phyloP scores from a whole-genome alignment of 148 eudicot genomes.

The Nyssa sinensis region DNA sequence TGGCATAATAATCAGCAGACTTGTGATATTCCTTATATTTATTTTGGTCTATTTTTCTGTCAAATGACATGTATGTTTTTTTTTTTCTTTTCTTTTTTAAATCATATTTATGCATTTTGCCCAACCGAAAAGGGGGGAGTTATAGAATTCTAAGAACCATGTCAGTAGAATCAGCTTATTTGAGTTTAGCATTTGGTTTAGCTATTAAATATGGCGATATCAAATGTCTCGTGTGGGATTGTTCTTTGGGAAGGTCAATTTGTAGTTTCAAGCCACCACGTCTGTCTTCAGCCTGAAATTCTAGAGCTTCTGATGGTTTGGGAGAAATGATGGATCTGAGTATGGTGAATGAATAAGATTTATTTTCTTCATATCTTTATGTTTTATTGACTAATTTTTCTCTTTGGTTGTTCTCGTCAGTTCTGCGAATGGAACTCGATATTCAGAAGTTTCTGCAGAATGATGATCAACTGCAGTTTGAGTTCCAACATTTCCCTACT shows the following conservation, averaged over 20 bases:
- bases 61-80: neutral
- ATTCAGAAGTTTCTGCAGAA: conserved; percentile 81
- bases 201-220: neutral
- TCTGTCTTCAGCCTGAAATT: neutral
- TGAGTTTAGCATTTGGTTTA: neutral
- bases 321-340: neutral
- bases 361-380: neutral
- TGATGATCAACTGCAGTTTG: conserved; percentile 64
- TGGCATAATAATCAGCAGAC: too few species aligned
- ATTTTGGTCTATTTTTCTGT: too few species aligned
- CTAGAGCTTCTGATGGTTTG: neutral
- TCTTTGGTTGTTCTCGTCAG: conserved; percentile 29
- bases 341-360: neutral
- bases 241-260: neutral
- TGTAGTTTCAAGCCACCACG: neutral
- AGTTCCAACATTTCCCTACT: conserved; percentile 90
- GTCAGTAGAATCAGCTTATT: neutral
- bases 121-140: too few species aligned
- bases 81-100: neutral
- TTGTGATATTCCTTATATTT: too few species aligned
- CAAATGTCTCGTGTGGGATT: neutral
- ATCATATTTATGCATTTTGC: neutral
- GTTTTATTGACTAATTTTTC: neutral
- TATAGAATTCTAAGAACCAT: too few species aligned
- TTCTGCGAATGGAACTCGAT: conserved; percentile 94